Base-by-base conservation (phyloP, 306 rosid genomes). In the Castanea mollissima region DNA sequence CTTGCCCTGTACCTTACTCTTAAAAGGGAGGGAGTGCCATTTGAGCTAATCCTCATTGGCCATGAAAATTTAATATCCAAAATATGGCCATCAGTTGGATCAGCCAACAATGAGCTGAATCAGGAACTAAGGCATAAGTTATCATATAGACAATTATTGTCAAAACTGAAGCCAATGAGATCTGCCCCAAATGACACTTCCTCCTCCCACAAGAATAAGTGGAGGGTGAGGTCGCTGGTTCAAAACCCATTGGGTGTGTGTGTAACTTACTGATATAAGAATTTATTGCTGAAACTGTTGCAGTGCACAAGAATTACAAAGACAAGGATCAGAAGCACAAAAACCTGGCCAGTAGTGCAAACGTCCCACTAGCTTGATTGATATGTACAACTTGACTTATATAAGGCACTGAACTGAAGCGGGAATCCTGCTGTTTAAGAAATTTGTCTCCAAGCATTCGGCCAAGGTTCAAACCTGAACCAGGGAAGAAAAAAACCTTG, bases 371-470 rank as follows among this genome's bases (percentile, higher is more conserved):
- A 15, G 87, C 80, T 79, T 59, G 91, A 79, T 88, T 54, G 59
- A 96, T 85, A 51, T 69, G 94, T 58, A 96, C 91, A 29, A 75
- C 94, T 87, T 83, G 83, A 84, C 99, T 96, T 59, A 91, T 83
- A 79, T 86, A 90, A 55, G 99, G 99, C 81, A 89, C 94, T 60
- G 96, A 89, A 83, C 98, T 96, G 86, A 96, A 96, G 68, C 99
- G 97, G 58, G 83, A 74, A 88, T 96, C 99, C 87, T 93, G 97
- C 86, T 96, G 91, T 83, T 96, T 96, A 71, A 91, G 96, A 87
- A 91, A 96, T 85, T 96, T 93, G 89, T 96, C 99, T 19, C 99
- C 99, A 70, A 96, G 98, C 98, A 96, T 89, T 83, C 99, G 87
- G 78, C 91, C 97, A 80, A 96, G 98, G 84, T 91, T 96, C 78